Evolutionary conservation across 257 asterid genomes (phyloP).

Genomic region (Primulina tabacum): DNA sequence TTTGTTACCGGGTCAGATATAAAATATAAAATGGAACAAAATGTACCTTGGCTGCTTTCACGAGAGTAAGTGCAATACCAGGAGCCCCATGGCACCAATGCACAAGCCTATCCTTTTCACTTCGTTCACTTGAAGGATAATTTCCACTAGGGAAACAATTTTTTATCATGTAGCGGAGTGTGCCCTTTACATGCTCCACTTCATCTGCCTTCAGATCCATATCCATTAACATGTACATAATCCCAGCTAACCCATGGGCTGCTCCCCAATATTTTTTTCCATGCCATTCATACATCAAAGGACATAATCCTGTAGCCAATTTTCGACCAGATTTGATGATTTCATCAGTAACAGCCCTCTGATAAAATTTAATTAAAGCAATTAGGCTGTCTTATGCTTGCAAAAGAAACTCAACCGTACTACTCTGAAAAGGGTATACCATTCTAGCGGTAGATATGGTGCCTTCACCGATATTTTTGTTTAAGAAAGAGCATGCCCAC

Average conservation of each 20-base stretch:
- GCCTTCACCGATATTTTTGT: slow-evolving; percentile 52
- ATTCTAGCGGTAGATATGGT: slow-evolving; percentile 46
- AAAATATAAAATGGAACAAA: not conserved
- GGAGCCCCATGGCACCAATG: slow-evolving; percentile 97
- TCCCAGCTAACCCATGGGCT: slow-evolving; percentile 87
- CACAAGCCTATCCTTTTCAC: slow-evolving; percentile 62
- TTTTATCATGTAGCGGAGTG: slow-evolving; percentile 59
- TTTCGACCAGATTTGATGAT: slow-evolving; percentile 57
- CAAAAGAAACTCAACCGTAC: slow-evolving; percentile 16
- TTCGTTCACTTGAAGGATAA: slow-evolving; percentile 77
- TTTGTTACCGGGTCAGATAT: not conserved
- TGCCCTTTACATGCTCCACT: slow-evolving; percentile 59
- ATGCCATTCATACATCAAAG: slow-evolving; percentile 84
- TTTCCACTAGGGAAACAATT: slow-evolving; percentile 75
- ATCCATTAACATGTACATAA: slow-evolving; percentile 64
- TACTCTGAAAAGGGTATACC: slow-evolving; percentile 37
- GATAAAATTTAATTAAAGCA: slow-evolving; percentile 21
- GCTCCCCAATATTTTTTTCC: slow-evolving; percentile 86
- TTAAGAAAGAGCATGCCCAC: slow-evolving; percentile 75
- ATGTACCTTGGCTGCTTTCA: slow-evolving; percentile 69
- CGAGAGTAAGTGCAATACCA: slow-evolving; percentile 72
- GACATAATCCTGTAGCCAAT: slow-evolving; percentile 50
- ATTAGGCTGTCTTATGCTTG: slow-evolving; percentile 16
- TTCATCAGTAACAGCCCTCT: slow-evolving; percentile 56
- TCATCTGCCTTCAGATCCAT: slow-evolving; percentile 72